A percentile compares a stretch with the other conserved stretches of the same genome.
Evolutionary conservation across 1,284 basidiomycete genomes (phyloP).

Genomic region (Puccinia brachypodii): DNA sequence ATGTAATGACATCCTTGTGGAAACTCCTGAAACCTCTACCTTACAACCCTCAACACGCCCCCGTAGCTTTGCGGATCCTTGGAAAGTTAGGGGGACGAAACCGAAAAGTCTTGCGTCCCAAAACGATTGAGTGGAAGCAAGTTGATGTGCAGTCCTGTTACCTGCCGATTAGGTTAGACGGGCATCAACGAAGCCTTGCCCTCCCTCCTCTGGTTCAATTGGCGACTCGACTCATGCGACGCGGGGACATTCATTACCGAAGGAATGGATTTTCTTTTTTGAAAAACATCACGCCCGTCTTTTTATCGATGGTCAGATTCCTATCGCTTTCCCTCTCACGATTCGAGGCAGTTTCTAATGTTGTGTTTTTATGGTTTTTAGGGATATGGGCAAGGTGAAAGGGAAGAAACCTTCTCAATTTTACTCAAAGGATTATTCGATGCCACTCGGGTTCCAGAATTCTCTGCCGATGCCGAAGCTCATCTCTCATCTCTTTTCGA

Average conservation of each 20-base stretch:
- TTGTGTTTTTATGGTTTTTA: slow-evolving; percentile 56
- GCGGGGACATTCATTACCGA: slow-evolving; percentile 60
- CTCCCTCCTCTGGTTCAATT: slow-evolving; percentile 72
- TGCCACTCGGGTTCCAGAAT: slow-evolving; percentile 70
- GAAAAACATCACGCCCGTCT: slow-evolving; percentile 46
- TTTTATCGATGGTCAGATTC: slow-evolving; percentile 48
- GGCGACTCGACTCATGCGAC: slow-evolving; percentile 68
- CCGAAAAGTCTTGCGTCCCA: slow-evolving; percentile 78
- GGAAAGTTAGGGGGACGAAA: slow-evolving; percentile 97
- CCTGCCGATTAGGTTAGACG: slow-evolving; percentile 72
- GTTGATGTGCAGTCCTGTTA: slow-evolving; percentile 68
- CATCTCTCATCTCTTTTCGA: slow-evolving; percentile 70
- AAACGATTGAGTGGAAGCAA: slow-evolving; percentile 71
- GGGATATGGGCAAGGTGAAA: slow-evolving; percentile 72
- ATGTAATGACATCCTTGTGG: slow-evolving; percentile 92
- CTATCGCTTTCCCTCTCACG: not conserved
- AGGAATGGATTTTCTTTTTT: slow-evolving; percentile 45
- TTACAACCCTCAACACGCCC: slow-evolving; percentile 84
- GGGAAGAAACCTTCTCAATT: slow-evolving; percentile 70
- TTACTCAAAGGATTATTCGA: slow-evolving; percentile 78
- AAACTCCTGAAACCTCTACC: slow-evolving; percentile 87
- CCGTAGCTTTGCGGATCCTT: slow-evolving; percentile 92
- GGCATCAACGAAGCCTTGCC: slow-evolving; percentile 68
- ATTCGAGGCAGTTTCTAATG: not conserved
- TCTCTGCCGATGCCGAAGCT: slow-evolving; percentile 68